Conservation (phyloP, 1,284 basidiomycete species). For the Phenoliferia sp. region DNA sequence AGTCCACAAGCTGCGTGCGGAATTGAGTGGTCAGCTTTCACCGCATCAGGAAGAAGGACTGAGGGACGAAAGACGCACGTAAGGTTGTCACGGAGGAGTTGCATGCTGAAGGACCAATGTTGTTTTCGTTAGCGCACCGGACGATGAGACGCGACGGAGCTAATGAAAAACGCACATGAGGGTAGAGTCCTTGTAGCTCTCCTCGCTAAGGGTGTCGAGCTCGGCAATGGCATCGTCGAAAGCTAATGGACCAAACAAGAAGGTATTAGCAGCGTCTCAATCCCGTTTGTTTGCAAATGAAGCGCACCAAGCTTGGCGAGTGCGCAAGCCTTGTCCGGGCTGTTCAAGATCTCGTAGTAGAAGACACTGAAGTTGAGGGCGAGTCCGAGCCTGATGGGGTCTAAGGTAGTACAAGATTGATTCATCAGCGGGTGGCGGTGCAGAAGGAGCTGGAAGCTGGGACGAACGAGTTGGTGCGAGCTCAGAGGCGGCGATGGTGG, state of each 20-base stretch:
- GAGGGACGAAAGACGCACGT: constrained; percentile 46
- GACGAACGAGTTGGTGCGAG: constrained; percentile 76
- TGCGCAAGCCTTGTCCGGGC: constrained; percentile 97
- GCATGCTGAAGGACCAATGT: constrained; percentile 73
- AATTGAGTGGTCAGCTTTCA: not conserved
- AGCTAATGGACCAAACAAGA: constrained; percentile 47
- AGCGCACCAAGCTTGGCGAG: constrained; percentile 78
- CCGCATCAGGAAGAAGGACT: not conserved
- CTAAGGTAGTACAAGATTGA: not conserved
- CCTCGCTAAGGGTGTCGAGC: constrained; percentile 98
- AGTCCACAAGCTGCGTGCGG: constrained; percentile 32
- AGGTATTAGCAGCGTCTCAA: too few relatives aligned
- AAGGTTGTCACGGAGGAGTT: constrained; percentile 95
- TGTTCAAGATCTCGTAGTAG: constrained; percentile 99
- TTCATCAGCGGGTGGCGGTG: not conserved
- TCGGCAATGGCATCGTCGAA: constrained; percentile 99
- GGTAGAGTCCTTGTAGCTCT: constrained; percentile 81
- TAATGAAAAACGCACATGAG: constrained; percentile 2
- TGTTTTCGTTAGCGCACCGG: not conserved
- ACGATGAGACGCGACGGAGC: not conserved
- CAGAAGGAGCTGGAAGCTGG: not conserved
- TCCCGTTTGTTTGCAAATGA: not conserved
- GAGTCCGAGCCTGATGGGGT: constrained; percentile 98
- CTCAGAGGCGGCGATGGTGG: constrained; percentile 92
- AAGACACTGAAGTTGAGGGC: constrained; percentile 99